A percentile compares a stretch with the other conserved stretches of the same genome.
Conservation (phyloP, 1,139 yeast species). For the Zygoascus sp. region DNA sequence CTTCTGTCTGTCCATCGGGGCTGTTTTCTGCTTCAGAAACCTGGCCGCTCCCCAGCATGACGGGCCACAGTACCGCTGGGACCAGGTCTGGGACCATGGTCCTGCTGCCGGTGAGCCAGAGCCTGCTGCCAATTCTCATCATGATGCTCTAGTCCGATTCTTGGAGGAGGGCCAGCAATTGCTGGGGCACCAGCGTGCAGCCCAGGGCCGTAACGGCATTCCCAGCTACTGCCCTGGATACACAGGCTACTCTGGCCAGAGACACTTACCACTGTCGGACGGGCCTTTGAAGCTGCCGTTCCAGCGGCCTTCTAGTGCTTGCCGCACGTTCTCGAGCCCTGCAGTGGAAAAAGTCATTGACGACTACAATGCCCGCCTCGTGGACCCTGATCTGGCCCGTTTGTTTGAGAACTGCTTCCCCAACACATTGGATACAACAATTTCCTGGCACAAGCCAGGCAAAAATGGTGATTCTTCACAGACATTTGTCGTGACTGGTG, state of each 20-base stretch:
- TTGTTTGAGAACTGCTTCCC: conserved; percentile 81
- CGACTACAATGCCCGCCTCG: conserved; percentile 48
- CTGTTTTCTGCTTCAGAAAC: conserved; percentile 7
- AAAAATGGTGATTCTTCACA: conserved; percentile 36
- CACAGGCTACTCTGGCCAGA: conserved; percentile 35
- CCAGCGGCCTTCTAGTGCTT: conserved; percentile 68
- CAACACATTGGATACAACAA: conserved; percentile 83
- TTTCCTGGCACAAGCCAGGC: conserved; percentile 57
- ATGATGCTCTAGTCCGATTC: not conserved
- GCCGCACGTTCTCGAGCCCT: conserved; percentile 66
- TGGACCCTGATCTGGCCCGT: conserved; percentile 64
- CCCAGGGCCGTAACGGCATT: conserved; percentile 3
- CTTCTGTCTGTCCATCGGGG: conserved; percentile 3
- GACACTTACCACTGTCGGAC: conserved; percentile 32
- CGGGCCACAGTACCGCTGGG: not conserved
- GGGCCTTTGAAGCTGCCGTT: conserved; percentile 51
- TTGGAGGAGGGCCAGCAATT: not conserved
- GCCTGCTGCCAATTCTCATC: not conserved
- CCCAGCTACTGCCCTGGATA: conserved; percentile 38
- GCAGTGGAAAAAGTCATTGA: conserved; percentile 60
- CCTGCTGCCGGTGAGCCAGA: not conserved
- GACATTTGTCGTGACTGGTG: conserved; percentile 82
- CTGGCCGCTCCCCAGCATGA: not conserved
- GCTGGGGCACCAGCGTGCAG: not conserved
- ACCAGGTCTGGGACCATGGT: not conserved